Base-by-base conservation (phyloP, 257 asterid species). In the Solanum gandarillasii region DNA sequence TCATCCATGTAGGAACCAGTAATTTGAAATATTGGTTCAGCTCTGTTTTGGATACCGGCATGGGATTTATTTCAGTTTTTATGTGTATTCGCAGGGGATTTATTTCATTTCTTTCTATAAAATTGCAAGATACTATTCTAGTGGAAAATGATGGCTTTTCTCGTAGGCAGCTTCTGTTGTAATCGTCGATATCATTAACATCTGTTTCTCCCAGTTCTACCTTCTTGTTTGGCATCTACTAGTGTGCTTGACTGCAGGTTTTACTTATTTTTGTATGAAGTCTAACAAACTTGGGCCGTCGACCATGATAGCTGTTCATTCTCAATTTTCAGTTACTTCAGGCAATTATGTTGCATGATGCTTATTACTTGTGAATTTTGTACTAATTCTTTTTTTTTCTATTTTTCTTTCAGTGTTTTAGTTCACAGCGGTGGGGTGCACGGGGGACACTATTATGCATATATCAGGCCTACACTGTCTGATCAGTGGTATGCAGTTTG, bases 381-480 rank as follows among this genome's bases (percentile, higher is more conserved):
- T 70, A 35, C 83, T 70, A 55, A 86, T 29, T 14, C 67, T 71
- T 38, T 46, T 25, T 23, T 67, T 38, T 27, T 67, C 31, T 16
- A 4, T 36, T 38, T 41, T 39, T 4, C n/a, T 38, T 9, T 3
- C 82, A 86, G 83, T 71, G 76, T 86, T 73, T 86, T 86, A 89
- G 92, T 91, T 86, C 92, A 91, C 85, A 91, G 92, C 34, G 92
- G 92, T 20, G 92, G 92, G 32, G 90, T 91, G 86, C 92, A 91
- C 60, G 92, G 92, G 73, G 92, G 92, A 27, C 92, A 91, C 71
- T 91, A 89, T 83, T 91, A 91, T 89, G 92, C 92, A 46, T 91
- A 89, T 38, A 91, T 91, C 87, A 89, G 92, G 90, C 92, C 92
- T 14, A 87, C 89, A 14, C 88, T 91, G 36, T 89, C 92, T 16